Conservation (phyloP, 176 grass and related monocot species). For the Thinopyrum elongatum region DNA sequence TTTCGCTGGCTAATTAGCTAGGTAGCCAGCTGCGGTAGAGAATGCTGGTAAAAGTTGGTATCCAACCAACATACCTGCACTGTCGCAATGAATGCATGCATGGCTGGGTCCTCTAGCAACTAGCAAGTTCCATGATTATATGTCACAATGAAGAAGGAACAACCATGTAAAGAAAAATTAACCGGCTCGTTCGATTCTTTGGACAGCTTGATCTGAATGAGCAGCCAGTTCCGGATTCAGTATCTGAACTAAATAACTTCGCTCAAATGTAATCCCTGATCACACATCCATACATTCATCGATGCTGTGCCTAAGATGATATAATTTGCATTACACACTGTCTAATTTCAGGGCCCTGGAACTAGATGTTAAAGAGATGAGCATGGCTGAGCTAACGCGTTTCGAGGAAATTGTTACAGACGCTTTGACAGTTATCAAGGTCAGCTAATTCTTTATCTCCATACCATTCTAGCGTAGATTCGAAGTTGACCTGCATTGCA, state of each 20-base stretch:
- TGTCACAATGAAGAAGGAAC: too few species aligned
- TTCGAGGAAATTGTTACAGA: conserved; percentile 26
- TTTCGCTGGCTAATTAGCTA: background rate
- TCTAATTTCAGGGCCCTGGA: conserved; percentile 30
- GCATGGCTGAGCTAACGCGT: background rate
- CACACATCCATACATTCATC: background rate
- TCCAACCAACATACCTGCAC: background rate
- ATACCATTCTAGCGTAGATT: background rate
- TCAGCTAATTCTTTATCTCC: background rate
- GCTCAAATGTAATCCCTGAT: conserved; percentile 27
- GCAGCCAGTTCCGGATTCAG: background rate
- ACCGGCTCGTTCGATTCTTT: background rate
- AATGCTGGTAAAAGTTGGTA: background rate
- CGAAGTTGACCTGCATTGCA: background rate
- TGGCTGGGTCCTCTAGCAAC: too few species aligned
- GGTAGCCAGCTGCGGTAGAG: too few species aligned
- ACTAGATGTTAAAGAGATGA: conserved; percentile 19
- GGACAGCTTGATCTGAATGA: conserved; percentile 20
- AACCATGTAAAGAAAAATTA: too few species aligned
- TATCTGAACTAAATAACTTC: conserved; percentile 19
- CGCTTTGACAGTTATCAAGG: conserved; percentile 22
- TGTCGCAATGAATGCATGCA: background rate
- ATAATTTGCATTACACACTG: background rate
- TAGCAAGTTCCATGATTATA: too few species aligned
- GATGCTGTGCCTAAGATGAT: background rate